A percentile compares a stretch with the other conserved stretches of the same genome.
Evolutionary conservation across 352 stramenopile species (phyloP).

Genomic region (Phytophthora cactorum): DNA sequence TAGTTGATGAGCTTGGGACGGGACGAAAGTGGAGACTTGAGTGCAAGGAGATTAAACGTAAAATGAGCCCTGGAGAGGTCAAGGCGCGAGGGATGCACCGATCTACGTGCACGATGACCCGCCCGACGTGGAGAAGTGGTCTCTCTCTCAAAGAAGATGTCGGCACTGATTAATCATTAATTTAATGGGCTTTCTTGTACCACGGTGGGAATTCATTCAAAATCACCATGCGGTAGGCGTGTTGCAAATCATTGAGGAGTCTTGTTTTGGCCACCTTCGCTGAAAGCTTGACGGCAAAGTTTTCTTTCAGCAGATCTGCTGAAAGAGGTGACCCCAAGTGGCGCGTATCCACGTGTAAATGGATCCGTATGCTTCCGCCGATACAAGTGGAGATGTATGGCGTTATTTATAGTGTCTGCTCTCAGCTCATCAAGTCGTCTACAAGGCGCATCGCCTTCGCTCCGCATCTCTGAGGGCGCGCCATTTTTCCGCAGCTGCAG

Average conservation of each 20-base stretch:
- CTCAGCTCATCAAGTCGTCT: conserved; percentile 27
- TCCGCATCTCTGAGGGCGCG: conserved; percentile 12
- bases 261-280: conserved; percentile 1
- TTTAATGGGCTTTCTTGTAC: conserved; percentile 17
- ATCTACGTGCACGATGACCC: not conserved
- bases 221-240: not conserved
- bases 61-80: conserved; percentile 9
- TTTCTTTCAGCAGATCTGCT: too few relatives aligned
- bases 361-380: conserved; percentile 12
- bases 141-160: not conserved
- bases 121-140: not conserved
- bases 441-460: conserved; percentile 8
- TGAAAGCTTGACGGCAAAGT: too few relatives aligned
- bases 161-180: conserved; percentile 19
- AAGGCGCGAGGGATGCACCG: not conserved
- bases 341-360: conserved; percentile 6
- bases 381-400: too few relatives aligned
- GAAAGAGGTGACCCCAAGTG: conserved; percentile 17
- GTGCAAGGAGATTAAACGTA: conserved; percentile 11
- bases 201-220: conserved; percentile 8
- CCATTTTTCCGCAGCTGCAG: conserved; percentile 3
- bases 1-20: conserved; percentile 13
- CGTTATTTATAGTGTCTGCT: not conserved
- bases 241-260: conserved; percentile 19
- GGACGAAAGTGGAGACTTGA: conserved; percentile 10